These are phyloP conservation scores for Beauveria sp. DNA, from an alignment of 2,329 filamentous ascomycete genomes.

Conservation along the genomic window DNA sequence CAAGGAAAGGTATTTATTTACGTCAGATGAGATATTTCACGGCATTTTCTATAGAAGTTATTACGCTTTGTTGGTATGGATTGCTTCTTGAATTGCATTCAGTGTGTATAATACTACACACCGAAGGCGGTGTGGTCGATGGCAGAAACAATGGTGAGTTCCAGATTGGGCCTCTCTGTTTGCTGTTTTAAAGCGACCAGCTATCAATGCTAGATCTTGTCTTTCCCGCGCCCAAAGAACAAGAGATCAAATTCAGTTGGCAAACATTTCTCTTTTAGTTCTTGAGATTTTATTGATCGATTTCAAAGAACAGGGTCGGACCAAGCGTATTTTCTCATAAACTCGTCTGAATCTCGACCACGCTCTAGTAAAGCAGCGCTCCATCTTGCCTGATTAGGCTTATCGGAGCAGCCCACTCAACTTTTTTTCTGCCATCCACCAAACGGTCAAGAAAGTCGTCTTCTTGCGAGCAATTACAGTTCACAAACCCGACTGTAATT, in stretches of 20 bases:
- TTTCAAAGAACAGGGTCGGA: too few relatives aligned
- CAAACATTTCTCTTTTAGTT: too few relatives aligned
- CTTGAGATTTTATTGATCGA: too few relatives aligned
- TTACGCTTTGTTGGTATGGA: background rate
- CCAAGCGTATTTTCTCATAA: background rate
- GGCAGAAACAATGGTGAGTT: slow-evolving; percentile 1
- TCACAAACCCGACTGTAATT: slow-evolving; percentile 12
- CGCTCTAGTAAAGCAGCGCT: background rate
- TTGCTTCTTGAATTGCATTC: too few relatives aligned
- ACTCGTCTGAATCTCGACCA: background rate
- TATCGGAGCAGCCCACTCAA: slow-evolving; percentile 23
- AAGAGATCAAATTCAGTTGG: background rate
- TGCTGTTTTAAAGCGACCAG: background rate
- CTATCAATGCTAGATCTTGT: background rate
- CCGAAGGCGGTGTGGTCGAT: background rate
- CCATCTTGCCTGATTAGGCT: background rate
- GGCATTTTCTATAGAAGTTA: background rate
- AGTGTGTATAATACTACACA: background rate
- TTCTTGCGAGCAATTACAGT: slow-evolving; percentile 15
- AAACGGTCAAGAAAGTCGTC: slow-evolving; percentile 10
- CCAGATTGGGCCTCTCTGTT: background rate
- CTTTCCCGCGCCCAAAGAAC: background rate
- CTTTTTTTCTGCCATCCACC: slow-evolving; percentile 24
- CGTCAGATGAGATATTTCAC: background rate
- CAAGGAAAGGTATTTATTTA: background rate